A percentile compares a stretch with the other conserved stretches of the same genome.
Conservation (phyloP, 805 yeast species). For the Candida xiaguanensis region DNA sequence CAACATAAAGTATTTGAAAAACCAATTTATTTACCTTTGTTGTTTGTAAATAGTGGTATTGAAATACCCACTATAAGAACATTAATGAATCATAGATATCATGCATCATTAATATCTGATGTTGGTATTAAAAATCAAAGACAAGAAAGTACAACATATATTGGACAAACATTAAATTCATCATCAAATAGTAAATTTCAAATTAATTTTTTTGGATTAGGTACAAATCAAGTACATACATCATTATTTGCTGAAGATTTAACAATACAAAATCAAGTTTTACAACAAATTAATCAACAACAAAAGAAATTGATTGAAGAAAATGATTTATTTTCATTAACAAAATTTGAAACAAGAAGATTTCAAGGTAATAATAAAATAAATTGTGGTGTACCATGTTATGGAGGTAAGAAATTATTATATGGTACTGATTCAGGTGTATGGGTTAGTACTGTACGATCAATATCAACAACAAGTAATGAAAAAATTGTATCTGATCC, state of each 20-base stretch:
- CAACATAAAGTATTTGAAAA: conserved; percentile 87
- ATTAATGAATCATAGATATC: conserved; percentile 31
- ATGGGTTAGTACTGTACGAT: conserved; percentile 70
- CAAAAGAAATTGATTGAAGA: conserved; percentile 67
- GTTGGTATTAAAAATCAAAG: conserved; percentile 24
- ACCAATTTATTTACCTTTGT: conserved; percentile 77
- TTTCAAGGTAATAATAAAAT: conserved; percentile 75
- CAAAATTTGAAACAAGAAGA: conserved; percentile 68
- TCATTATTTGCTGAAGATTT: conserved; percentile 50
- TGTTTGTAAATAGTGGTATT: conserved; percentile 72
- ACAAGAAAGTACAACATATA: conserved; percentile 23
- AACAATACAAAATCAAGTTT: conserved; percentile 70
- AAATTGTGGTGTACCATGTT: conserved; percentile 89
- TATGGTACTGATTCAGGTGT: conserved; percentile 93
- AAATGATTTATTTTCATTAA: conserved; percentile 75
- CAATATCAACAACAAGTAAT: conserved; percentile 47
- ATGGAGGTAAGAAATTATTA: conserved; percentile 86
- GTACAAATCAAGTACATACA: conserved; percentile 51
- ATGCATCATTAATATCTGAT: conserved; percentile 37
- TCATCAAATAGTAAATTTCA: conserved; percentile 39
- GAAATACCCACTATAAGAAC: conserved; percentile 64
- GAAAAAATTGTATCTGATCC: conserved; percentile 65
- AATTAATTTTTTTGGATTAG: conserved; percentile 50
- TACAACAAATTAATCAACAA: conserved; percentile 76
- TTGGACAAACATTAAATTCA: conserved; percentile 17